Evolutionary conservation across 1,284 basidiomycete genomes (phyloP).

Genomic region (Trametes hirsuta): DNA sequence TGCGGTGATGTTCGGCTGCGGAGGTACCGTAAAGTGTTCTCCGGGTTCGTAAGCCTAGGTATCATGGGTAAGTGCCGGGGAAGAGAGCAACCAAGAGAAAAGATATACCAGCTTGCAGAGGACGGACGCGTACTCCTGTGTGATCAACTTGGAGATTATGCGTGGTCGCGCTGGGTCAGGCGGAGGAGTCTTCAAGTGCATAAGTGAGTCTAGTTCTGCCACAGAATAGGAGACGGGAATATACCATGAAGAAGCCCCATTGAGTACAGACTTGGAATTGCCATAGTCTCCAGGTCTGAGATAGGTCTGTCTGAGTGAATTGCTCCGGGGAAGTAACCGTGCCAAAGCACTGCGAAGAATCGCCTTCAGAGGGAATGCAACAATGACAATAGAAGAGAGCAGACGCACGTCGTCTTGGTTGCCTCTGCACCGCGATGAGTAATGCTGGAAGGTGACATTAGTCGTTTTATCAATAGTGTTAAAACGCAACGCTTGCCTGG

Average conservation of each 20-base stretch:
- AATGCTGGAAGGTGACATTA: conserved; percentile 58
- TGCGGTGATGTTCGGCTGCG: conserved; percentile 73
- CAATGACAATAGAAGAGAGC: too few relatives aligned
- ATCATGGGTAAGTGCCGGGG: not conserved
- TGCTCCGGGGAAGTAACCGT: conserved; percentile 65
- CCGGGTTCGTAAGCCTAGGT: conserved; percentile 82
- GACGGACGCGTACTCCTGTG: conserved; percentile 75
- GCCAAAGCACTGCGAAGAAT: conserved; percentile 77
- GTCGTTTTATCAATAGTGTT: conserved; percentile 42
- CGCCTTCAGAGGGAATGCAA: not conserved
- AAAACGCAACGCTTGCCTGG: conserved; percentile 45
- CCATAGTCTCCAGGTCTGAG: conserved; percentile 87
- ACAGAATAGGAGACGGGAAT: conserved; percentile 3
- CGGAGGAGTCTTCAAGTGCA: conserved; percentile 38
- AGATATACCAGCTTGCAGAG: conserved; percentile 85
- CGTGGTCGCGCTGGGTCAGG: conserved; percentile 60
- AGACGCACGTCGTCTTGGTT: conserved; percentile 58
- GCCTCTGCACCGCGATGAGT: conserved; percentile 53
- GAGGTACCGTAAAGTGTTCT: conserved; percentile 71
- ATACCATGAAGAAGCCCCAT: conserved; percentile 89
- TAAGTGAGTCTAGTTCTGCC: conserved; percentile 25
- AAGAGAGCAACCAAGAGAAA: conserved; percentile 55
- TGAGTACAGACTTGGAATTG: conserved; percentile 91
- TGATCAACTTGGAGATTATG: conserved; percentile 75
- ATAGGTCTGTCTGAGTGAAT: conserved; percentile 66